These are phyloP conservation scores for Neurospora crassa DNA, from an alignment of 2,329 filamentous ascomycete species.

Conservation along the genomic window DNA sequence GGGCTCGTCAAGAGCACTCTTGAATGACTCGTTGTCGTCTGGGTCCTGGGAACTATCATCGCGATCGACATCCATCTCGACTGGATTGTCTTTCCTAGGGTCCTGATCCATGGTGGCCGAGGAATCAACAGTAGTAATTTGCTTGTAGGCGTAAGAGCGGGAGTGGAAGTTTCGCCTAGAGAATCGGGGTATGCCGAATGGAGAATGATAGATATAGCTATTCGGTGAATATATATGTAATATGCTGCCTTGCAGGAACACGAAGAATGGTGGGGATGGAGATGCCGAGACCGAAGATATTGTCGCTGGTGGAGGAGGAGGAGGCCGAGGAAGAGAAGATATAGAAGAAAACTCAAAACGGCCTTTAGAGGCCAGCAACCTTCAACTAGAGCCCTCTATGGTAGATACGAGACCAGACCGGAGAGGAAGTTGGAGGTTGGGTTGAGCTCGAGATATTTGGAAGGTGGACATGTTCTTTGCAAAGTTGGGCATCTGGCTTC, in stretches of 20 bases:
- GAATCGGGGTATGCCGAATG: neutral
- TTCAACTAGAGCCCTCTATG: neutral
- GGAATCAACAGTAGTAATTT: neutral
- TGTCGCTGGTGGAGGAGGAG: neutral
- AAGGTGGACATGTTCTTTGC: neutral
- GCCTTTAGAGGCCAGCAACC: neutral
- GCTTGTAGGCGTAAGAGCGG: neutral
- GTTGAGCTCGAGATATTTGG: neutral
- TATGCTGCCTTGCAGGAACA: neutral
- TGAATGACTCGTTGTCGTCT: conserved; percentile 2
- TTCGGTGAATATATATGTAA: neutral
- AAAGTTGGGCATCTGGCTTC: neutral
- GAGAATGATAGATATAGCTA: neutral
- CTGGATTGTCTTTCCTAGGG: neutral
- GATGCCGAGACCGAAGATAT: neutral
- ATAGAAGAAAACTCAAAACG: neutral
- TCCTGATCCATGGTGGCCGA: neutral
- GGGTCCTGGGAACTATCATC: conserved; percentile 8
- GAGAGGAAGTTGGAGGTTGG: neutral
- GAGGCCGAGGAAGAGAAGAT: neutral
- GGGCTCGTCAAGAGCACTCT: conserved; percentile 3
- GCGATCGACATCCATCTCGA: conserved; percentile 5
- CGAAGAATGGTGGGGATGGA: neutral
- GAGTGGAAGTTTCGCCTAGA: neutral
- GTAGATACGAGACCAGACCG: neutral